These are phyloP conservation scores for Yamadazyma triangularis DNA, from an alignment of 1,139 yeast species.

Conservation along the genomic window DNA sequence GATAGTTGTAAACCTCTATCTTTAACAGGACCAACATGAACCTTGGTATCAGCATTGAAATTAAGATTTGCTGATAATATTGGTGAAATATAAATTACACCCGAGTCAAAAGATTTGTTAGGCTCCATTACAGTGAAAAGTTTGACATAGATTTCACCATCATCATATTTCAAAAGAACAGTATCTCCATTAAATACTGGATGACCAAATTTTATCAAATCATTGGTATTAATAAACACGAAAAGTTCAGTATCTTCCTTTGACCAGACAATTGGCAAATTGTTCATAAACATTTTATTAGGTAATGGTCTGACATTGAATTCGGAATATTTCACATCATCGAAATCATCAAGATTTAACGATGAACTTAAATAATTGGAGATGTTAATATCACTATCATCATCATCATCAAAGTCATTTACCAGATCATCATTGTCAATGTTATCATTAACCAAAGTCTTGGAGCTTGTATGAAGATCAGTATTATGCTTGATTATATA, in stretches of 20 bases:
- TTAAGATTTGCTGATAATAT: constrained; percentile 52
- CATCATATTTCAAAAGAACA: constrained; percentile 33
- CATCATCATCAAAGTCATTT: constrained; percentile 4
- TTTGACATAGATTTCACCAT: constrained; percentile 34
- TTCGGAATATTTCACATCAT: constrained; percentile 4
- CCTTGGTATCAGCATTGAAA: constrained; percentile 23
- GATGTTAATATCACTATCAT: constrained; percentile 23
- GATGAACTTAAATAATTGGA: constrained; percentile 34
- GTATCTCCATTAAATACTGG: constrained; percentile 66
- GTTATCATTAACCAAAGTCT: too few relatives aligned
- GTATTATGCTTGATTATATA: constrained; percentile 39
- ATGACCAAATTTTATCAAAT: constrained; percentile 51
- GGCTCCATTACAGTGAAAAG: constrained; percentile 66
- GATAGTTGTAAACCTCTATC: constrained; percentile 16
- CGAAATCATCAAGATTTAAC: constrained; percentile 18
- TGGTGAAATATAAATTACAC: constrained; percentile 58
- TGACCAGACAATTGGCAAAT: constrained; percentile 25
- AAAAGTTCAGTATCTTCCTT: constrained; percentile 42
- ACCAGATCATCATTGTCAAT: constrained; percentile 6
- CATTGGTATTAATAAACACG: constrained; percentile 52
- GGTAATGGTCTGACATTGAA: constrained; percentile 29
- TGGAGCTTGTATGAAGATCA: too few relatives aligned
- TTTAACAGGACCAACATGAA: constrained; percentile 22
- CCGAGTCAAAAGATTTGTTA: constrained; percentile 32
- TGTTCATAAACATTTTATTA: constrained; percentile 21